phyloP scores from a whole-genome alignment of 2,329 filamentous ascomycete genomes.

The Venturia nashicola region DNA sequence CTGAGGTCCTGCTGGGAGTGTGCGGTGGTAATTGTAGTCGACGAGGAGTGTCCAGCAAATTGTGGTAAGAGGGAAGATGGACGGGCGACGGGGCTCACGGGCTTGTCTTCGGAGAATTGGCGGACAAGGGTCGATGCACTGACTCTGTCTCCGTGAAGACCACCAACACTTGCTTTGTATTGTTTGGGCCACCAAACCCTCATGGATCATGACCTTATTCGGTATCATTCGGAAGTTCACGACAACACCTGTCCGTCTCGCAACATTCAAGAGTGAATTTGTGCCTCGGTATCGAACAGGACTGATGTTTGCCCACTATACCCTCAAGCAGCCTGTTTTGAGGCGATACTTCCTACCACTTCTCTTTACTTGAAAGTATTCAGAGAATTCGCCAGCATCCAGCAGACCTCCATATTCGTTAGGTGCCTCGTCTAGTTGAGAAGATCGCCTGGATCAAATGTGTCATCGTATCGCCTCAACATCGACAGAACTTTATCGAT shows the following conservation, averaged over 20 bases:
- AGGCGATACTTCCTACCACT: too few species aligned
- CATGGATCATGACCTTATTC: background rate
- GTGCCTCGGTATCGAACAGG: background rate
- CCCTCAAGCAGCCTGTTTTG: background rate
- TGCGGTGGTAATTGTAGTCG: background rate
- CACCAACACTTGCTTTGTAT: background rate
- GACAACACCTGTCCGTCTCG: background rate
- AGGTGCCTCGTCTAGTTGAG: too few species aligned
- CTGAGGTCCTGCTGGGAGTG: background rate
- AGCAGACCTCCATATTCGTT: too few species aligned
- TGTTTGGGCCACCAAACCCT: background rate
- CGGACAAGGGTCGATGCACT: background rate
- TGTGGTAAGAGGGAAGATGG: background rate
- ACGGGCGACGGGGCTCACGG: background rate
- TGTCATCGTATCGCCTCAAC: too few species aligned
- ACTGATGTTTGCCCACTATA: background rate
- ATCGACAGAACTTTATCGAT: too few species aligned
- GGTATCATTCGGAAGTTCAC: conserved; percentile 1
- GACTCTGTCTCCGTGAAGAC: background rate
- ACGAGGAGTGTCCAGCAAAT: background rate
- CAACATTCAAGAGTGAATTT: background rate
- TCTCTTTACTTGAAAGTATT: too few species aligned
- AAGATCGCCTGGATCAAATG: too few species aligned
- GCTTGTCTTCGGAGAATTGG: background rate
- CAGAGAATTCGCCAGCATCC: too few species aligned